Percentiles rank a stretch among this genome's conserved stretches.
Conservation (phyloP, 176 grass and related monocot genomes). For the Bromus sterilis region DNA sequence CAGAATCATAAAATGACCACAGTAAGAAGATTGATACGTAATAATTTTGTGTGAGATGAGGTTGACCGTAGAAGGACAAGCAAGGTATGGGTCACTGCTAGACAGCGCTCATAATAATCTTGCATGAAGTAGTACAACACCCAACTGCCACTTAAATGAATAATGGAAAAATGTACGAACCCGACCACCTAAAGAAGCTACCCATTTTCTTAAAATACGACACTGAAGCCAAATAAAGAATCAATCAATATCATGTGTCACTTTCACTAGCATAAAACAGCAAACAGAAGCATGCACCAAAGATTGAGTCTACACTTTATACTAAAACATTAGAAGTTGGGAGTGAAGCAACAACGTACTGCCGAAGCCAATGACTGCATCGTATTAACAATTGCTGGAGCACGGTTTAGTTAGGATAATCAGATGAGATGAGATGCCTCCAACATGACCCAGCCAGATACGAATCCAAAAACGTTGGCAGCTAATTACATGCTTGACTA, state of each 20-base stretch:
- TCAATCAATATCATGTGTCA: not conserved
- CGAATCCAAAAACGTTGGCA: not conserved
- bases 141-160: constrained; percentile 24
- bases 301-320: not conserved
- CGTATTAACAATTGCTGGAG: not conserved
- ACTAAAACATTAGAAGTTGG: not conserved
- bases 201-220: not conserved
- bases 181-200: not conserved
- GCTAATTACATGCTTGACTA: not conserved
- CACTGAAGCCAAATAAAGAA: constrained; percentile 2
- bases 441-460: not conserved
- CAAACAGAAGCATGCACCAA: not conserved
- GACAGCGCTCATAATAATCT: constrained; percentile 1
- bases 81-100: constrained; percentile 13
- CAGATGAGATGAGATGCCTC: not conserved
- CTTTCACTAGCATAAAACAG: not conserved
- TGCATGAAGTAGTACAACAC: constrained; percentile 17
- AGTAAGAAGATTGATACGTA: not conserved
- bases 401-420: not conserved
- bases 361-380: not conserved
- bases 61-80: constrained; percentile 5
- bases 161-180: not conserved
- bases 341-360: not conserved
- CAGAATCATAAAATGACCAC: constrained; percentile 15
- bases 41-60: not conserved